Conservation (phyloP, 2,329 filamentous ascomycete species). For the Fusarium sp. region DNA sequence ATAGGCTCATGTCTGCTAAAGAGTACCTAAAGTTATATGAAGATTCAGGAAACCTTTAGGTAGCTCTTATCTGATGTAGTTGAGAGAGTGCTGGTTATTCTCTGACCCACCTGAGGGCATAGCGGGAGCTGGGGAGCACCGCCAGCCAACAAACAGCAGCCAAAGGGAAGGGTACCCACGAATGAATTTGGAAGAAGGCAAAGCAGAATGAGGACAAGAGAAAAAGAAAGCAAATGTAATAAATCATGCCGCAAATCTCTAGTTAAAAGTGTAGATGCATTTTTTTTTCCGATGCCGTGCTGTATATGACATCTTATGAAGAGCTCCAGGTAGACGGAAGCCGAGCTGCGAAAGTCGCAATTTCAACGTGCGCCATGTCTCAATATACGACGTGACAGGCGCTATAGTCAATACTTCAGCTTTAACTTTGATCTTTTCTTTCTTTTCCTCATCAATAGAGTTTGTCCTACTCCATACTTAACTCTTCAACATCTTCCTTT, state of each 20-base stretch:
- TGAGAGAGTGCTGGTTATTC: no score
- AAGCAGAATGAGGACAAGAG: slow-evolving; percentile 9
- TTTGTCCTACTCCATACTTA: neutral
- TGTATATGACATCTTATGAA: neutral
- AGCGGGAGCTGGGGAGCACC: neutral
- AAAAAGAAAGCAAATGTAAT: slow-evolving; percentile 6
- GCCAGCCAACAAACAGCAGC: slow-evolving; percentile 11
- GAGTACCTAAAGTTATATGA: no score
- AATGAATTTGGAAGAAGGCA: slow-evolving; percentile 1
- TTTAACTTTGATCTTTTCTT: no score
- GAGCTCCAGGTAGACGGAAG: slow-evolving; percentile 6
- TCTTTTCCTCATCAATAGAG: neutral
- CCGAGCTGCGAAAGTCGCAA: slow-evolving; percentile 16
- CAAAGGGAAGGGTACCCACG: neutral
- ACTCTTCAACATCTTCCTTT: neutral
- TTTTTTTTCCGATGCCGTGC: neutral
- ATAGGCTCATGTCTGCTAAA: no score
- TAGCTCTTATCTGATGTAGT: no score
- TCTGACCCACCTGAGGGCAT: no score
- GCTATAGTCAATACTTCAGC: neutral
- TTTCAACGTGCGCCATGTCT: slow-evolving; percentile 32
- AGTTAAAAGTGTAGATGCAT: slow-evolving; percentile 8
- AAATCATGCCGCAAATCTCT: slow-evolving; percentile 20
- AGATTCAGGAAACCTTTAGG: no score
- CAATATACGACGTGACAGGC: slow-evolving; percentile 17